These are phyloP conservation scores for Pistacia vera DNA, from an alignment of 345 rosid genomes.

Conservation along the genomic window DNA sequence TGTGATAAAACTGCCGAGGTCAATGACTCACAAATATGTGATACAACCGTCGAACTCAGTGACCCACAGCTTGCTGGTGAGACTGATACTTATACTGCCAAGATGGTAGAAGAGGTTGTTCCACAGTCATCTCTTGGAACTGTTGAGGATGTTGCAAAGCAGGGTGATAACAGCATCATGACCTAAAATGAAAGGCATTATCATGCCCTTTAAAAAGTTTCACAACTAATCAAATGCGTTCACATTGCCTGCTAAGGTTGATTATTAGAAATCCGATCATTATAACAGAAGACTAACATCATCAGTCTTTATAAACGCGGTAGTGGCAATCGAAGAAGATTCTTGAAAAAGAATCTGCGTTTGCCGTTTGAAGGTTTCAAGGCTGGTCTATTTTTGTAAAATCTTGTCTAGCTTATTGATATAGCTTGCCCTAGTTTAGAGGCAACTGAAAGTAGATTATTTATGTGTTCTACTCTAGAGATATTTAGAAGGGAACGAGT, in stretches of 20 bases:
- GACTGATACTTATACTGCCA: conserved; percentile 15
- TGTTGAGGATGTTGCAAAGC: conserved; percentile 26
- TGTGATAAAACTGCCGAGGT: conserved; percentile 35
- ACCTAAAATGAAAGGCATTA: conserved; percentile 21
- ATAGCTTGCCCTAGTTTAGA: conserved; percentile 7
- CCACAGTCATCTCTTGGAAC: conserved; percentile 22
- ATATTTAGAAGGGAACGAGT: conserved; percentile 17
- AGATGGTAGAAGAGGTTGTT: conserved; percentile 26
- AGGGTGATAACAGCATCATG: conserved; percentile 17
- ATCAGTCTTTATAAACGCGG: conserved; percentile 2
- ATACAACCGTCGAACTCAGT: conserved; percentile 17
- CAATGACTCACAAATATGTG: conserved; percentile 19
- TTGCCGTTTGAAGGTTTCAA: conserved; percentile 12
- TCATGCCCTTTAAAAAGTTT: conserved; percentile 1
- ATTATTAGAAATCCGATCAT: not conserved
- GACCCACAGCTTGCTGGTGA: conserved; percentile 29
- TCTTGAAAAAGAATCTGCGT: conserved; percentile 16
- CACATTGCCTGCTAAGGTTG: not conserved
- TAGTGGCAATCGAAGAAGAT: conserved; percentile 7
- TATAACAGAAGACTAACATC: conserved; percentile 24
- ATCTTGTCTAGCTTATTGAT: conserved; percentile 18
- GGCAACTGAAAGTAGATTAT: conserved; percentile 13
- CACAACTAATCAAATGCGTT: conserved; percentile 12
- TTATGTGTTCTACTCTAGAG: conserved; percentile 12
- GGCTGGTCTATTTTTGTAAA: conserved; percentile 3